Conservation (phyloP, 495 filamentous ascomycete species). For the Aspergillus indologenus region DNA sequence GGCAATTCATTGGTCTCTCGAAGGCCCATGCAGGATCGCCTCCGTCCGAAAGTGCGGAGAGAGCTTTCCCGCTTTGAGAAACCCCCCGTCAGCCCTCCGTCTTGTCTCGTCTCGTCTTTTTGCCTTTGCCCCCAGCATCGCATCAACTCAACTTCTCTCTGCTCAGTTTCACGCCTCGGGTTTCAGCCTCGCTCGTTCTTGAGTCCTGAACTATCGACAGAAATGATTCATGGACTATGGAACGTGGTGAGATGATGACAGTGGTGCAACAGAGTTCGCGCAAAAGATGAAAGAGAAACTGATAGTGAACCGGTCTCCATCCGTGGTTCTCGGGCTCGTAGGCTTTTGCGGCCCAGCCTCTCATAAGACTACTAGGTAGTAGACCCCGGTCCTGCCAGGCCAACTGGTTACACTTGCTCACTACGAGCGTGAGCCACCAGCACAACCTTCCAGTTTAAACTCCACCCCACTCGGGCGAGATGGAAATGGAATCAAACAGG, state of each 20-base stretch:
- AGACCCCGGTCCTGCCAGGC: neutral
- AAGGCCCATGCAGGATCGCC: conserved; percentile 19
- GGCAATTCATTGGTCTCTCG: conserved; percentile 4
- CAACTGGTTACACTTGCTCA: conserved; percentile 3
- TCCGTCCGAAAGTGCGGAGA: conserved; percentile 25
- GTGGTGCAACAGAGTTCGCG: neutral
- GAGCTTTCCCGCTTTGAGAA: conserved; percentile 17
- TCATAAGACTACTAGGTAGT: neutral
- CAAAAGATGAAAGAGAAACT: conserved; percentile 3
- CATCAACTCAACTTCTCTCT: neutral
- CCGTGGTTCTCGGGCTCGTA: conserved; percentile 8
- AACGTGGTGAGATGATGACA: neutral
- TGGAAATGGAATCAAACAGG: neutral
- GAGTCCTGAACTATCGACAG: neutral
- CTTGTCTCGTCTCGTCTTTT: no score
- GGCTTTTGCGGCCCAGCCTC: conserved; percentile 1
- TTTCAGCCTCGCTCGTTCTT: neutral
- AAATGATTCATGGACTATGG: neutral
- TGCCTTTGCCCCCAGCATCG: neutral
- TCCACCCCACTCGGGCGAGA: neutral
- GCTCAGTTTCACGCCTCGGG: neutral
- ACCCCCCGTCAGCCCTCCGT: conserved; percentile 7
- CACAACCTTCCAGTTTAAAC: neutral
- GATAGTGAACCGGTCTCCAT: neutral
- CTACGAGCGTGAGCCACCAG: neutral